Evolutionary conservation across 768 basidiomycete genomes (phyloP), one percentile per base, ranked within the genome.

Genomic region (Coprinopsis marcescibilis): DNA sequence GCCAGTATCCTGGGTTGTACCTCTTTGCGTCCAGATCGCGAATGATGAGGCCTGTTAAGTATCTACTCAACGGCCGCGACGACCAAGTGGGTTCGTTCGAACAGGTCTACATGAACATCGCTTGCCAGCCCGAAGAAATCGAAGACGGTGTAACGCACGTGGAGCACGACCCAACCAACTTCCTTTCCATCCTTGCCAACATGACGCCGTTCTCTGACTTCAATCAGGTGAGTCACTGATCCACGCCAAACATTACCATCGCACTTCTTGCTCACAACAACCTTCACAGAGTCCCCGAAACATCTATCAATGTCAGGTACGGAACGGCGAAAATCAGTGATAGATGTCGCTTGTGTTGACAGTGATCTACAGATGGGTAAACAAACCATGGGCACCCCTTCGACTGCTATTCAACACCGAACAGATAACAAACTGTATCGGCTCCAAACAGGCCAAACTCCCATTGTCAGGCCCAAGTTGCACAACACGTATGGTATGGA

Each of bases 41-140:
- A 55, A 96, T 99, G 92, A 99, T 99, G 96, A 77, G 96, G 38
- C 94, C 96, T 5, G 95, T 97, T 46, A 93, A 86, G 60, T 95
- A 86, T 65, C 69, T 98, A 33, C 71, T 73, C 46, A 98, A 97
- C 61, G 87, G 86, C 17, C 75, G 76, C 52, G 76, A 88, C 52
- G 96, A 99, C 62, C 88, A 89, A 62, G 76, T 98, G 45, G 96
- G 96, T 2, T 78, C 95, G 6, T 99, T 99, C 57, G 96, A 99
- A 65, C 96, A 99, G 67, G 96, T 97, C 4, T 99, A 98, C 62
- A 92, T 98, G 91, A 90, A 99, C 60, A 89, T 99, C 60, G 95
- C 96, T 2, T 85, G 89, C 57, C 89, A 80, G 45, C 84, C 83
- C 3, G 83, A 85, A 55, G 96, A 96, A 65, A 84, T 97, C 47